A percentile compares a stretch with the other conserved stretches of the same genome.
These are phyloP conservation scores for Yamadazyma takamatsuzukensis DNA, from an alignment of 805 yeast species.

Conservation along the genomic window DNA sequence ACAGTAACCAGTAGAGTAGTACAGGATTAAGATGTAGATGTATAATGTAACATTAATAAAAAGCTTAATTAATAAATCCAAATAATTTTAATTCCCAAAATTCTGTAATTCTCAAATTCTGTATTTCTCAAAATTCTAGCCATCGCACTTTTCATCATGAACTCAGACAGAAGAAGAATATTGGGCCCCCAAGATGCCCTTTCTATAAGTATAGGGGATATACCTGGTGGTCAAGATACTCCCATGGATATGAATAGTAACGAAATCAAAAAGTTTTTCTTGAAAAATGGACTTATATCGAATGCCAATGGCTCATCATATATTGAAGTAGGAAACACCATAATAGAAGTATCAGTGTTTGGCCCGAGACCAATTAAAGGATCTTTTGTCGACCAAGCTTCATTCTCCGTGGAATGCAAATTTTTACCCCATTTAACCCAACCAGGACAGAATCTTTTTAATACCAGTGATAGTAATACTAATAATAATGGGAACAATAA, in stretches of 20 bases:
- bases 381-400: conserved; percentile 63
- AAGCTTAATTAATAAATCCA: too few species aligned
- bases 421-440: conserved; percentile 48
- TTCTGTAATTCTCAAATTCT: neutral
- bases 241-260: conserved; percentile 8
- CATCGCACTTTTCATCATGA: conserved; percentile 21
- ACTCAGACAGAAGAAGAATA: conserved; percentile 77
- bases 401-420: conserved; percentile 57
- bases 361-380: conserved; percentile 89
- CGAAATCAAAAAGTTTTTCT: conserved; percentile 44
- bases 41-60: too few species aligned
- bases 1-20: too few species aligned
- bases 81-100: too few species aligned
- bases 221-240: conserved; percentile 4
- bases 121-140: neutral
- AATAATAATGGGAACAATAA: conserved; percentile 8
- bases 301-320: conserved; percentile 84
- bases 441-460: conserved; percentile 30
- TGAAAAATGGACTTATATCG: conserved; percentile 60
- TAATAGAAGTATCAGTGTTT: conserved; percentile 67
- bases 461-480: conserved; percentile 11
- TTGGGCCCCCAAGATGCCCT: conserved; percentile 73
- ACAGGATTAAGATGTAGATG: too few species aligned
- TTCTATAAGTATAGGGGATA: conserved; percentile 22
- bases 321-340: conserved; percentile 60